Evolutionary conservation across 1,284 basidiomycete species (phyloP), one percentile per base, ranked within the genome.

Genomic region (Sporisorium graminicola): DNA sequence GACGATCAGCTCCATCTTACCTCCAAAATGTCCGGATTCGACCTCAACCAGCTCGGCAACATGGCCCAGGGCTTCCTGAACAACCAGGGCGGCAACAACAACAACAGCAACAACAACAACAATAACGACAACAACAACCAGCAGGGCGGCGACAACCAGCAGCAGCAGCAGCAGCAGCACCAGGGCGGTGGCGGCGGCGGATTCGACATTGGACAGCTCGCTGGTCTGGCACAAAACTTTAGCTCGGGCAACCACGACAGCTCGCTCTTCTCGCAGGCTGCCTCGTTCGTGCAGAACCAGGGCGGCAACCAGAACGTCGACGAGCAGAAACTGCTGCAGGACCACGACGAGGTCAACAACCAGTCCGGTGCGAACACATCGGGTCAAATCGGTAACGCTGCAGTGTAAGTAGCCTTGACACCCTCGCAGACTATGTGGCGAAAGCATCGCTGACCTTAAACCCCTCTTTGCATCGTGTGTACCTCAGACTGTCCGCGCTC

Each of bases 311-410:
- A 70, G 54, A 67, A 82, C 54, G 37, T 77, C 16, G 71, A 80
- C 51, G 80, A 82, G 76, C 68, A 81, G 63, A 43, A 62, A 68
- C 57, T 82, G 35, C 27, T 78, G n/a, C 67, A 82, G 47, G 59
- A 79, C 58, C 74, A 77, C 60, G 56, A 82, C 24, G 68, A 74
- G 46, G 80, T 82, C 50, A 66, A 77, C 67, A 76, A 81, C 71
- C 43, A 67, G 46, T 35, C 65, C 13, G 69, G 80, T 16, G 43
- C 68, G 27, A 77, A 77, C 65, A 53, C 68, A 40, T 58, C 76
- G 3, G 61, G 66, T 35, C 74, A 81, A 58, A 82, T 82, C 43
- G 80, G 80, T 29, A 74, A 79, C 42, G 80, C 80, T 55, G 80
- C 80, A n/a, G 80, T 67, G 74, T 78, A 54, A 71, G 77, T 79